phyloP scores from a whole-genome alignment of 1,139 yeast genomes.

The Zygosaccharomyces pseudobailii region DNA sequence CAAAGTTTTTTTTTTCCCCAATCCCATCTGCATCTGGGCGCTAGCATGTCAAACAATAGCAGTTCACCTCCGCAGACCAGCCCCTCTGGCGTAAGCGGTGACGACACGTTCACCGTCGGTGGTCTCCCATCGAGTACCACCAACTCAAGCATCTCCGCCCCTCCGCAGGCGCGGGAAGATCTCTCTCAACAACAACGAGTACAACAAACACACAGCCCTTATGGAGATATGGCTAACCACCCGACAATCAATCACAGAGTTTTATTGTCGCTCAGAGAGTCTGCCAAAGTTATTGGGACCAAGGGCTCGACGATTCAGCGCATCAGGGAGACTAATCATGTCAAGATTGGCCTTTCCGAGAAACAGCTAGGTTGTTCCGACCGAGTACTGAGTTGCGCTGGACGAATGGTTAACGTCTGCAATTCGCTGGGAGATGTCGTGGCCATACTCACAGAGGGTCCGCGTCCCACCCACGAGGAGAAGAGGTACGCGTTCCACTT shows the following conservation, averaged over 20 bases:
- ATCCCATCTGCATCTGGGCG: neutral
- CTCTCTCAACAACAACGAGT: constrained; percentile 2
- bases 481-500: constrained; percentile 29
- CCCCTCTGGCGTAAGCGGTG: neutral
- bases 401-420: constrained; percentile 70
- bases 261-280: constrained; percentile 78
- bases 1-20: neutral
- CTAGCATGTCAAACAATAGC: neutral
- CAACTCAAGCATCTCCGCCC: neutral
- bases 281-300: constrained; percentile 88
- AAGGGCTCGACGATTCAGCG: constrained; percentile 77
- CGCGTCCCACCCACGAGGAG: constrained; percentile 4
- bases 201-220: constrained; percentile 6
- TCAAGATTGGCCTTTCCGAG: constrained; percentile 86
- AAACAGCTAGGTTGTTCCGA: constrained; percentile 80
- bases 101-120: neutral
- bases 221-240: constrained; percentile 1
- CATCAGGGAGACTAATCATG: constrained; percentile 70
- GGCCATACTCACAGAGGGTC: constrained; percentile 44
- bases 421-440: constrained; percentile 71
- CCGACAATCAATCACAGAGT: constrained; percentile 43
- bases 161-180: constrained; percentile 1
- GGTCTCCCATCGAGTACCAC: neutral
- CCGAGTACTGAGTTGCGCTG: constrained; percentile 76
- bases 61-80: neutral